Evolutionary conservation across 805 yeast species (phyloP), one percentile per base, ranked within the genome.

Genomic region (Kodamaea laetipori): DNA sequence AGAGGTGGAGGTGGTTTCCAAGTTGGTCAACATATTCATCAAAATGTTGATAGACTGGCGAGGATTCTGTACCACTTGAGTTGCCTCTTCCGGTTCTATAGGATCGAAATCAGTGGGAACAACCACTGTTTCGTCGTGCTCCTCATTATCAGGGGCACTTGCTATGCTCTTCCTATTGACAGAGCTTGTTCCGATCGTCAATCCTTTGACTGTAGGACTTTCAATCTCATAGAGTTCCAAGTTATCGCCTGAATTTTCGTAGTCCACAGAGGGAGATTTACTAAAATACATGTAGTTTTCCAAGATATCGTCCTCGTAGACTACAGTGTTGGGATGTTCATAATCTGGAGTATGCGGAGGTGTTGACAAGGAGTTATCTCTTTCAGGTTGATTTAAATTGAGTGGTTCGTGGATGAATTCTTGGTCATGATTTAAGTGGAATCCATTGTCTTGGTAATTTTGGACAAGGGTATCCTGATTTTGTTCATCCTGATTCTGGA

Each of bases 161-260:
- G 11, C 13, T 12, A 30, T 13, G 10, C 34, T 30, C 17, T 16
- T 30, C 17, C 34, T 34, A 5, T 19, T 34, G 15, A 34, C 17
- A 10, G 37, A 39, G 44, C 56, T 61, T 13, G 52, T 49, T 2
- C 70, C 70, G 7, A 65, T 44, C 1, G 66, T 65, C 18, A 66
- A 48, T 0, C 71, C 71, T 44, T 62, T 65, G 10, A 66, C 60
- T 6, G 65, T 38, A 2, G 71, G 71, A 13, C 67, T 60, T 37
- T 50, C 50, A 7, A 61, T 37, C 33, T 64, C 70, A 46, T 46
- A 58, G 6, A 58, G 37, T n/a, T 57, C 55, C 34, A 30, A 30
- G 4, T 13, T 15, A 19, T 30, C 34, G 6, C 17, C 40, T 11
- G 33, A 37, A 11, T 21, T 17, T 6, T 24, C 26, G 13, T 21